A percentile compares a stretch with the other conserved stretches of the same genome.
Evolutionary conservation across 176 grass and related monocot genomes (phyloP).

Genomic region (Hyparrhenia diplandra): DNA sequence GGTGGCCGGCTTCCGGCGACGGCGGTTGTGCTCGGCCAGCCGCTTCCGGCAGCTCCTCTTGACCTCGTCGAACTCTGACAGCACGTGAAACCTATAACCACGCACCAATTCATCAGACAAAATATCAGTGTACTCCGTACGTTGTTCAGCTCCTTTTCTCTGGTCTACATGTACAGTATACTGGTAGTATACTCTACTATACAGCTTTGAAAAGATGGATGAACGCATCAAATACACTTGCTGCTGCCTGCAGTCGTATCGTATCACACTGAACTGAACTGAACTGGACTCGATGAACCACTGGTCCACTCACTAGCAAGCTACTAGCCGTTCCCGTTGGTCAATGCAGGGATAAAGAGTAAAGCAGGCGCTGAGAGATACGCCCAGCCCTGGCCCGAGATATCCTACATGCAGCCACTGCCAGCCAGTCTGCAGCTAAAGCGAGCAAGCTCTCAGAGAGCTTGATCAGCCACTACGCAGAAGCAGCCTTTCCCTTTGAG

Average conservation of each 20-base stretch:
- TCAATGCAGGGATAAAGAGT: slow-evolving; percentile 22
- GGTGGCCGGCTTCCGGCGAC: slow-evolving; percentile 58
- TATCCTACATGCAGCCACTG: neutral
- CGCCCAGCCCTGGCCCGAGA: slow-evolving; percentile 26
- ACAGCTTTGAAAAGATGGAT: neutral
- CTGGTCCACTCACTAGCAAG: slow-evolving; percentile 11
- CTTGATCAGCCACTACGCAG: neutral
- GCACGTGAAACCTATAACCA: slow-evolving; percentile 59
- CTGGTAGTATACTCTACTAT: neutral
- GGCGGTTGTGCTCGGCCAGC: slow-evolving; percentile 80
- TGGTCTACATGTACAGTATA: neutral
- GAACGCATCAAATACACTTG: neutral
- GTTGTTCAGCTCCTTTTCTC: neutral
- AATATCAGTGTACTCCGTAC: neutral
- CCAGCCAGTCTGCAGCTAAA: slow-evolving; percentile 8
- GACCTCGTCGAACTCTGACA: slow-evolving; percentile 66
- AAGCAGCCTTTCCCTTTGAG: slow-evolving; percentile 22
- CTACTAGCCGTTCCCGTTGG: neutral
- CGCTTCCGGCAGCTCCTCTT: slow-evolving; percentile 79
- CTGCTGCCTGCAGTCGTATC: neutral
- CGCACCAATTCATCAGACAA: neutral
- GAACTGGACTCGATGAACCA: neutral
- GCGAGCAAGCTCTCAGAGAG: neutral
- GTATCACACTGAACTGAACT: neutral
- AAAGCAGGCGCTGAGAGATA: slow-evolving; percentile 30